Evolutionary conservation across 2,329 filamentous ascomycete genomes (phyloP), one percentile per base, ranked within the genome.

Genomic region (Botrytis cinerea): DNA sequence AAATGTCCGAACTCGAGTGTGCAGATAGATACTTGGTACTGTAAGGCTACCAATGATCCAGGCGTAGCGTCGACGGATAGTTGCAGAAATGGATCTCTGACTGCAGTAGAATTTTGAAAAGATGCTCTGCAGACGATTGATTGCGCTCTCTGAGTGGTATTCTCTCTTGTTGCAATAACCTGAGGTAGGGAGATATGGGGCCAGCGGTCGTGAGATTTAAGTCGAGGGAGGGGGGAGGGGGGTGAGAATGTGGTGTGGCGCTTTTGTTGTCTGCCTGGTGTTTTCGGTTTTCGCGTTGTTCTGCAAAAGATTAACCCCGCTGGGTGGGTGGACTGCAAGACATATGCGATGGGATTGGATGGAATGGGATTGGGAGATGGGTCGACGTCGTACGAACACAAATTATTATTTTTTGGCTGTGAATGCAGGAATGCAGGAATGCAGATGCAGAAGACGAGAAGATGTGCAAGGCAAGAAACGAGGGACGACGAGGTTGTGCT

Each of bases 191-290:
- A 45, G 40, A 70, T 62, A 67, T 67, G 45, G 45, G 63, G 57
- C 38, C 32, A 66, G 59, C 51, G 28, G 32, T 67, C 20, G 61
- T 71, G 59, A 32, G 48, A 45, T 40, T 67, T 46, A n/a, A 54
- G 60, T 38, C 22, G 57, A 51, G 59, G 48, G 48, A 35, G 38
- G 8, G 35, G 35, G 35, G 35, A 4, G 35, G 51, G 25, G 45
- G 46, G 70, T 71, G 57, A 64, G 46, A 43, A 45, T 72, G 70
- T 72, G 70, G 70, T 67, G 70, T 72, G 70, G 70, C 70, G 70
- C 32, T 57, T 67, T 9, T 28, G 48, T 72, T 67, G 70, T 14
- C 46, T 72, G 70, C 22, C 46, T 72, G 60, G 22, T 66, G 38
- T 54, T 57, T n/a, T 38, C 20, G 38, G 38, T 54, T 57, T n/a